phyloP scores from a whole-genome alignment of 2,329 filamentous ascomycete genomes.

The Fusarium bulbicola region DNA sequence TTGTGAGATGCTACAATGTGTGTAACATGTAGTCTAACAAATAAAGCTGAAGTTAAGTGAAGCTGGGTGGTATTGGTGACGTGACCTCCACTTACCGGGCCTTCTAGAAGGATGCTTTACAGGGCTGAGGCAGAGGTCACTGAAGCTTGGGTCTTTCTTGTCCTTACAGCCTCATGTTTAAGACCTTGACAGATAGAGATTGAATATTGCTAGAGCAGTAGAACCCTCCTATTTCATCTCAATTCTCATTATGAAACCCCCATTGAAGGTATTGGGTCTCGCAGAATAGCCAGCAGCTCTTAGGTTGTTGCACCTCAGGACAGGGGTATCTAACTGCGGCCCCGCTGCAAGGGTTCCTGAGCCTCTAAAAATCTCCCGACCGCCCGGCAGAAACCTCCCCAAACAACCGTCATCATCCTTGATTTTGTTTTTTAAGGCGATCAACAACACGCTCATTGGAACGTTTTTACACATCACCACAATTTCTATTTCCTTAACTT shows the following conservation, averaged over 20 bases:
- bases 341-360: conserved; percentile 17
- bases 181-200: too few relatives aligned
- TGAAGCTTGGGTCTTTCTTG: background rate
- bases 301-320: too few relatives aligned
- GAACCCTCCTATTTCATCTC: too few relatives aligned
- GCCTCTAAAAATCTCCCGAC: conserved; percentile 37
- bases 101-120: conserved; percentile 25
- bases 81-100: conserved; percentile 14
- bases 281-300: too few relatives aligned
- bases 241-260: too few relatives aligned
- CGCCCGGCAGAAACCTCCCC: conserved; percentile 49
- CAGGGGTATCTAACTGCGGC: conserved; percentile 14
- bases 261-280: too few relatives aligned
- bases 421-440: conserved; percentile 19
- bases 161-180: too few relatives aligned
- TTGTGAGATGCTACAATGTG: background rate
- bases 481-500: background rate
- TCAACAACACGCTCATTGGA: conserved; percentile 10
- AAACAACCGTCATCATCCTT: conserved; percentile 24
- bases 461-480: background rate
- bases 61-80: conserved; percentile 9
- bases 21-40: background rate
- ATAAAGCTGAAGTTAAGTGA: background rate
- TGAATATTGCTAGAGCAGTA: too few relatives aligned
- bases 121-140: background rate